phyloP scores from a whole-genome alignment of 257 asterid genomes.

The Oldenlandia corymbosa region DNA sequence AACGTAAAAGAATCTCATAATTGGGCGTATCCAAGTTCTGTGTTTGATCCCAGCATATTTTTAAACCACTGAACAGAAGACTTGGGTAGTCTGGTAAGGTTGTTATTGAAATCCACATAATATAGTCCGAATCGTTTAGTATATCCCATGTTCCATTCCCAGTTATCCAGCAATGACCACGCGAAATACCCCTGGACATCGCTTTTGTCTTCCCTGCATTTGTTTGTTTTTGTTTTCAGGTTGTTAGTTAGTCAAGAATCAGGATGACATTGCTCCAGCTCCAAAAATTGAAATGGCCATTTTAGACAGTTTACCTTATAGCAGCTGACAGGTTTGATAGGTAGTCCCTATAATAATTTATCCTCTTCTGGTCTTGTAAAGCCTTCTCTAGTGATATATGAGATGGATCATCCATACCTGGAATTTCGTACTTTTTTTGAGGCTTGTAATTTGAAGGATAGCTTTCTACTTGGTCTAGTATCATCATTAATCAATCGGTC shows the following conservation, averaged over 20 bases:
- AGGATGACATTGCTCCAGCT: not conserved
- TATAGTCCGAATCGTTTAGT: conserved; percentile 75
- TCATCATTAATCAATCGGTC: not conserved
- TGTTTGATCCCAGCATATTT: conserved; percentile 35
- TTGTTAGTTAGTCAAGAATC: not conserved
- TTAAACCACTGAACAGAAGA: conserved; percentile 72
- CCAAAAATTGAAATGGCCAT: not conserved
- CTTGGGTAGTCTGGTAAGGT: conserved; percentile 77
- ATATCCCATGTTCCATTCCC: conserved; percentile 97
- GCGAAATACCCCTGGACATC: conserved; percentile 65
- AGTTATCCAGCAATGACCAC: conserved; percentile 89
- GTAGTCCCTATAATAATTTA: conserved; percentile 59
- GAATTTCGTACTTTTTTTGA: no score
- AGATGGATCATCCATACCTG: conserved; percentile 81
- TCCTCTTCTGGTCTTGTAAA: conserved; percentile 62
- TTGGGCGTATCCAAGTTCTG: conserved; percentile 9
- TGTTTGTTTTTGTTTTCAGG: not conserved
- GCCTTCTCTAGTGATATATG: conserved; percentile 28
- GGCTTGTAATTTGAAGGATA: not conserved
- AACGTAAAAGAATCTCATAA: not conserved
- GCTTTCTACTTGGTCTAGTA: not conserved
- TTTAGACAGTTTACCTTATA: conserved; percentile 42
- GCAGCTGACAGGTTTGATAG: conserved; percentile 86
- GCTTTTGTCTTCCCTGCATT: conserved; percentile 66
- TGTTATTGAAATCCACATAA: conserved; percentile 71